Base-by-base conservation (phyloP, 2,329 filamentous ascomycete species). In the Neofusicoccum parvum region DNA sequence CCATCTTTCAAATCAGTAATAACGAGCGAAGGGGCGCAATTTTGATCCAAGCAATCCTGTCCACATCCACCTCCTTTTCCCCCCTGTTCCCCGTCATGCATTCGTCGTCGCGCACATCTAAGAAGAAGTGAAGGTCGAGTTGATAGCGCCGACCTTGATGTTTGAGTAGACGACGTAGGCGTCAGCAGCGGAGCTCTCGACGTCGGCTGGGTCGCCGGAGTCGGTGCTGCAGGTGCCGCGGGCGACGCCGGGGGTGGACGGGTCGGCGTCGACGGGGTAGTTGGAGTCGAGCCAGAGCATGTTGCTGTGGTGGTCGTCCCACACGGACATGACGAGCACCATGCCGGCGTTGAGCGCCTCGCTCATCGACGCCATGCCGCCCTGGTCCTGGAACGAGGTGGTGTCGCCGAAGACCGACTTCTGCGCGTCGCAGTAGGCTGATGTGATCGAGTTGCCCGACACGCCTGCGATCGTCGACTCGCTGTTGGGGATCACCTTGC, bases 281-380 rank as follows among this genome's bases (percentile, higher is more conserved):
- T 79, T 83, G 69, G 83, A 84, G 79, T 91, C 89, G 69, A 92
- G 84, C 89, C 89, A 91, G 72, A 88, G 84, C 88, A 91, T 91
- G 76, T 88, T 82, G 70, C 83, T 76, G 69, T 83, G 76, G 77
- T 89, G 83, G 76, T 90, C 88, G 72, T 89, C 85, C 81, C 81
- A 84, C 66, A 87, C 74, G 58, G 80, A 82, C 78, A 90, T 80
- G 65, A 87, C 86, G 15, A 90, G 80, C 11, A 62, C 64, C 64
- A 65, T 65, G 48, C 64, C 64, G 45, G 63, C 34, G 45, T 65
- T 48, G 37, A 71, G 68, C 5, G 71, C 69, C 54, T 66, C 62
- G 4, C 65, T 64, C 71, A 72, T 72, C 49, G 62, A 62, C 12
- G 70, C 69, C 64, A 69, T 63, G 37, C 70, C 71, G 39, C 87